Percentiles rank a stretch among this genome's conserved stretches.
These are phyloP conservation scores for Ramichloridium luteum DNA, from an alignment of 2,329 filamentous ascomycete genomes.

Conservation along the genomic window DNA sequence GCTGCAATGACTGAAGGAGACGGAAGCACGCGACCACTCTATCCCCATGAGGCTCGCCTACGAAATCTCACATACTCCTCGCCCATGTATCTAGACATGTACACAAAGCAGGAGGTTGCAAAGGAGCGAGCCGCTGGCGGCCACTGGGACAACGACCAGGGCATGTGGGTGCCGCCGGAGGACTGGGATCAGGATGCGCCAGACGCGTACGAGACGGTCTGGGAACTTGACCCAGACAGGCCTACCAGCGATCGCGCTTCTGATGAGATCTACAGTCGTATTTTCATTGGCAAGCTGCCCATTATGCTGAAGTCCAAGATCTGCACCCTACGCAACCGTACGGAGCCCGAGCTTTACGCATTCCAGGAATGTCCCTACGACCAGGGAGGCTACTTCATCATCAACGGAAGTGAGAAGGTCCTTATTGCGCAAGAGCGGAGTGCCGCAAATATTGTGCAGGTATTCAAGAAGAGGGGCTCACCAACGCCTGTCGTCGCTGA, in stretches of 20 bases:
- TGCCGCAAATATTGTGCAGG: conserved; percentile 95
- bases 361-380: conserved; percentile 97
- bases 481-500: conserved; percentile 89
- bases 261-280: conserved; percentile 39
- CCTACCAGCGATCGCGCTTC: conserved; percentile 26
- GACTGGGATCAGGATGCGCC: conserved; percentile 27
- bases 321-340: conserved; percentile 73
- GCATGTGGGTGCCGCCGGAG: conserved; percentile 15
- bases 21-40: conserved; percentile 70
- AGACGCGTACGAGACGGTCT: conserved; percentile 32
- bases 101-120: conserved; percentile 71
- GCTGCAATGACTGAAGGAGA: conserved; percentile 90
- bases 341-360: conserved; percentile 74
- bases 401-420: conserved; percentile 98
- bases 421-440: conserved; percentile 95
- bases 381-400: conserved; percentile 96
- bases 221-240: conserved; percentile 27
- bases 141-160: conserved; percentile 55
- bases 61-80: conserved; percentile 93
- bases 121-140: conserved; percentile 58
- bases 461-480: conserved; percentile 97
- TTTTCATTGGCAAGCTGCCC: conserved; percentile 90
- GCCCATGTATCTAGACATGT: conserved; percentile 80
- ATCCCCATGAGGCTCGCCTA: conserved; percentile 88
- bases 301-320: conserved; percentile 98